Evolutionary conservation across 2,329 filamentous ascomycete genomes (phyloP).

Genomic region (Pseudocercospora macadamiae): DNA sequence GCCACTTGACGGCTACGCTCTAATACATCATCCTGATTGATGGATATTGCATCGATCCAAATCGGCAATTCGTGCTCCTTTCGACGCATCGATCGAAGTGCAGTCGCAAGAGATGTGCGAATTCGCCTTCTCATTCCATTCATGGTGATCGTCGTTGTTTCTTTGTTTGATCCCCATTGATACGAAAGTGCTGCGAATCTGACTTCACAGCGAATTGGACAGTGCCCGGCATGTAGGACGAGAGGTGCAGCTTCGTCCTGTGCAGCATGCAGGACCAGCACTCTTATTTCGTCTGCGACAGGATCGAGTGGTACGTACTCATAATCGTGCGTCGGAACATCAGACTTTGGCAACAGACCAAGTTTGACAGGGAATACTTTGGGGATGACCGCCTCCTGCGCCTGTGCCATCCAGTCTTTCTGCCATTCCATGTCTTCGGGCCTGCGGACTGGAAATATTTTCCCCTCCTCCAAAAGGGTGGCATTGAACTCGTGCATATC

Average conservation of each 20-base stretch:
- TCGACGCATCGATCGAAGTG: not conserved
- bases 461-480: constrained; percentile 7
- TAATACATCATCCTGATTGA: constrained; percentile 10
- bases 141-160: not conserved
- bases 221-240: constrained; percentile 11
- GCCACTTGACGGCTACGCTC: constrained; percentile 11
- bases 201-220: constrained; percentile 14
- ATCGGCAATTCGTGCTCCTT: not conserved
- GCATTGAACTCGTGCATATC: constrained; percentile 19
- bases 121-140: constrained; percentile 3
- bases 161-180: constrained; percentile 10
- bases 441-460: constrained; percentile 5
- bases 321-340: not conserved
- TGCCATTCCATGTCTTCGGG: constrained; percentile 3
- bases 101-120: not conserved
- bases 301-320: constrained; percentile 8
- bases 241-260: constrained; percentile 4
- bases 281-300: constrained; percentile 10
- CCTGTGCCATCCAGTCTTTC: constrained; percentile 14
- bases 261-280: constrained; percentile 4
- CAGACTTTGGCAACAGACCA: not conserved
- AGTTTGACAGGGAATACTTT: constrained; percentile 11
- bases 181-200: constrained; percentile 19
- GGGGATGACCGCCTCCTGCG: not conserved
- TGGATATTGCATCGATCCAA: constrained; percentile 14